A percentile compares a stretch with the other conserved stretches of the same genome.
These are phyloP conservation scores for Aurifilum marmelostoma DNA, from an alignment of 2,329 filamentous ascomycete genomes.

Conservation along the genomic window DNA sequence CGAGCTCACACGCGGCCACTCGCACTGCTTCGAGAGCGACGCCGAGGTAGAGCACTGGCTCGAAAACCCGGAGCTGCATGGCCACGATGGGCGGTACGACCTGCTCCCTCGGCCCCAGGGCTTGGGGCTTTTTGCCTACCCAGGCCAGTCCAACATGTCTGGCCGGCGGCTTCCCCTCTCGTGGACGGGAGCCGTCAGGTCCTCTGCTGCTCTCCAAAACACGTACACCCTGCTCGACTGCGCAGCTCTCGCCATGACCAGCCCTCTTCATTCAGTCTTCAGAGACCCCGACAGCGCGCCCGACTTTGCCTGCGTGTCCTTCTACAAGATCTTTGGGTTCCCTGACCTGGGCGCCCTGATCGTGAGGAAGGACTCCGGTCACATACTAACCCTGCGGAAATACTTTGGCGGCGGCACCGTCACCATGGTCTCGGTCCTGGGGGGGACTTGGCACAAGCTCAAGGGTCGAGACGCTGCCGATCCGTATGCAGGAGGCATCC, in stretches of 20 bases:
- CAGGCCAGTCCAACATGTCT: conserved; percentile 72
- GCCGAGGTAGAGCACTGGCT: conserved; percentile 52
- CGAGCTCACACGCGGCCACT: conserved; percentile 59
- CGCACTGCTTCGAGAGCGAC: conserved; percentile 64
- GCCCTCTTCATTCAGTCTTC: conserved; percentile 55
- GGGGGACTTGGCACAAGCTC: conserved; percentile 57
- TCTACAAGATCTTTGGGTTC: conserved; percentile 71
- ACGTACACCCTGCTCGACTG: conserved; percentile 63
- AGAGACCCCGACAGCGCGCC: conserved; percentile 54
- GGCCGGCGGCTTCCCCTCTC: conserved; percentile 62
- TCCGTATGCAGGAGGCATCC: not conserved
- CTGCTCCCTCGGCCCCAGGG: conserved; percentile 32
- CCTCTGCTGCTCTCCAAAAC: conserved; percentile 39
- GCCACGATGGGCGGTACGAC: conserved; percentile 31
- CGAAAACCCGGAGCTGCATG: conserved; percentile 27
- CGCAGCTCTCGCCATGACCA: conserved; percentile 67
- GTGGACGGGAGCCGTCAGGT: conserved; percentile 52
- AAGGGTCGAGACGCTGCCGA: conserved; percentile 46
- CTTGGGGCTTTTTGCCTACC: conserved; percentile 62
- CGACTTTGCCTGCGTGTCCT: conserved; percentile 63
- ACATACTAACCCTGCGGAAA: conserved; percentile 56
- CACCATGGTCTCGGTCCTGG: conserved; percentile 58
- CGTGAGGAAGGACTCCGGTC: conserved; percentile 57
- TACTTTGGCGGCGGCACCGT: conserved; percentile 74
- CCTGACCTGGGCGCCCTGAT: conserved; percentile 66